phyloP scores from a whole-genome alignment of 768 basidiomycete genomes.

The Mycena venus region DNA sequence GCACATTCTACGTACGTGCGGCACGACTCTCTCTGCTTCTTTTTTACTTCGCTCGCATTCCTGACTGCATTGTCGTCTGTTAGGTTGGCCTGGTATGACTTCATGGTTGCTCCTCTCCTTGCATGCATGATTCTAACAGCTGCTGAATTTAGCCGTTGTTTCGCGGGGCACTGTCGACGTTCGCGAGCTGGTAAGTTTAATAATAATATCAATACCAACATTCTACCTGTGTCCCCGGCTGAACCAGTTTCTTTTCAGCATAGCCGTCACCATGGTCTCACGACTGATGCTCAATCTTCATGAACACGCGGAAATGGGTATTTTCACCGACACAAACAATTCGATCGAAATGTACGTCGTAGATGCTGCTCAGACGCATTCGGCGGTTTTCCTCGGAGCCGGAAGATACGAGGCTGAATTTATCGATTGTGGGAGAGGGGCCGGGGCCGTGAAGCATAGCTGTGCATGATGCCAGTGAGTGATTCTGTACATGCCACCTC shows the following conservation, averaged over 20 bases:
- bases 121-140: not conserved
- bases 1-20: constrained; percentile 51
- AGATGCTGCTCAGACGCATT: too few relatives aligned
- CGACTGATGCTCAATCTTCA: constrained; percentile 71
- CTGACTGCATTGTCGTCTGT: not conserved
- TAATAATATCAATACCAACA: not conserved
- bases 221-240: not conserved
- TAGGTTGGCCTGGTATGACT: constrained; percentile 44
- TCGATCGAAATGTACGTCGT: not conserved
- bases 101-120: not conserved
- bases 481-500: too few relatives aligned
- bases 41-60: constrained; percentile 7
- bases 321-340: constrained; percentile 29
- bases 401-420: not conserved
- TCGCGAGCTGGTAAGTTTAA: constrained; percentile 59
- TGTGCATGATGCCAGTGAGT: too few relatives aligned
- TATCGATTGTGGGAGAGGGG: too few relatives aligned
- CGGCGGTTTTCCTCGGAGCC: not conserved
- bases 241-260: constrained; percentile 41
- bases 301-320: constrained; percentile 51
- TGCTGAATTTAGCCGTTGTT: constrained; percentile 53
- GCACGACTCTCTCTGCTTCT: not conserved
- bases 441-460: too few relatives aligned
- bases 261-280: constrained; percentile 67
- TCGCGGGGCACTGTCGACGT: constrained; percentile 61